Percentiles rank a stretch among this genome's conserved stretches.
Evolutionary conservation across 1,139 yeast genomes (phyloP).

Genomic region (Pichia terricola): DNA sequence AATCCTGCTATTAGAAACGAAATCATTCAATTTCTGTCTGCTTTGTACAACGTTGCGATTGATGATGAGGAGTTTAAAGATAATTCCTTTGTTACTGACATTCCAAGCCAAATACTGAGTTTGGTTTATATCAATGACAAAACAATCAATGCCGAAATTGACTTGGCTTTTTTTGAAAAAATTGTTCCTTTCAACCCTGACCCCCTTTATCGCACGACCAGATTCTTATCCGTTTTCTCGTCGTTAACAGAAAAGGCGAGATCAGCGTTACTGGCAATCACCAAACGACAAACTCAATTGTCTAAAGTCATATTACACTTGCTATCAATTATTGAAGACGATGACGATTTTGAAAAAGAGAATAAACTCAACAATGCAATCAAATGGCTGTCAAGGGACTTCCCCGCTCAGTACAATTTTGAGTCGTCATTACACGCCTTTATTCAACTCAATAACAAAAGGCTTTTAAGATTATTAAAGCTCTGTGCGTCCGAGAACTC

Average conservation of each 20-base stretch:
- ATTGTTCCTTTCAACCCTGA: slow-evolving; percentile 47
- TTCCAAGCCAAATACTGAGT: slow-evolving; percentile 61
- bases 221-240: slow-evolving; percentile 42
- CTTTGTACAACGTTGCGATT: slow-evolving; percentile 33
- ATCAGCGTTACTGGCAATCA: slow-evolving; percentile 59
- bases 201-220: slow-evolving; percentile 34
- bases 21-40: slow-evolving; percentile 48
- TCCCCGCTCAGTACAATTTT: slow-evolving; percentile 41
- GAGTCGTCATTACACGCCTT: slow-evolving; percentile 42
- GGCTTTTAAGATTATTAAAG: slow-evolving; percentile 48
- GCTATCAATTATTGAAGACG: slow-evolving; percentile 32
- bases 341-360: slow-evolving; percentile 22
- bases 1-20: slow-evolving; percentile 54
- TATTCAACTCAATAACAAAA: slow-evolving; percentile 42
- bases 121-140: slow-evolving; percentile 69
- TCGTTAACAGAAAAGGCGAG: slow-evolving; percentile 49
- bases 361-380: slow-evolving; percentile 45
- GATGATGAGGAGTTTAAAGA: slow-evolving; percentile 21
- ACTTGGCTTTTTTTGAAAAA: slow-evolving; percentile 48
- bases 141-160: slow-evolving; percentile 60
- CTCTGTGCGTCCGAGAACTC: slow-evolving; percentile 48
- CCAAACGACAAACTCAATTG: slow-evolving; percentile 56
- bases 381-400: slow-evolving; percentile 53
- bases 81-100: slow-evolving; percentile 35
- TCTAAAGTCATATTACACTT: slow-evolving; percentile 34